Evolutionary conservation across 2,329 filamentous ascomycete species (phyloP).

Genomic region (Trichoderma guizhouense): DNA sequence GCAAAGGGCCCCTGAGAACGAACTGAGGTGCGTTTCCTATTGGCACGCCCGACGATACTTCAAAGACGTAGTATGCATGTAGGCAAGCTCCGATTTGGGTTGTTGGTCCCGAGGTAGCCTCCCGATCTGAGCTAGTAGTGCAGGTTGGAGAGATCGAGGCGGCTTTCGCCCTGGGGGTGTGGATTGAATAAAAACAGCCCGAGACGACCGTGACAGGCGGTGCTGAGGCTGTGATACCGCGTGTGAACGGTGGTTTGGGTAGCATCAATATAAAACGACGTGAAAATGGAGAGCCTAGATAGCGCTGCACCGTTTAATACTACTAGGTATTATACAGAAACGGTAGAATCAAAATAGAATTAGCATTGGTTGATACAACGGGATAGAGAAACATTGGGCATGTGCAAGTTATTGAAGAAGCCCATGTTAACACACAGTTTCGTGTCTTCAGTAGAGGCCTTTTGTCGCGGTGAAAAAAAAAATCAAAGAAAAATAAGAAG

Average conservation of each 20-base stretch:
- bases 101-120: neutral
- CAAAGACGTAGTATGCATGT: neutral
- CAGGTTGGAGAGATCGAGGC: slow-evolving; percentile 29
- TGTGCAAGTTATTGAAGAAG: neutral
- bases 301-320: neutral
- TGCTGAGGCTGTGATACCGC: neutral
- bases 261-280: neutral
- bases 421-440: neutral
- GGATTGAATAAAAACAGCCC: neutral
- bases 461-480: neutral
- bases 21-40: neutral
- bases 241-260: neutral
- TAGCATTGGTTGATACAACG: neutral
- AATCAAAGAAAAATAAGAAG: neutral
- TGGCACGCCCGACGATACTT: neutral
- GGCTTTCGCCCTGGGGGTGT: neutral
- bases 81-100: neutral
- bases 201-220: neutral
- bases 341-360: neutral
- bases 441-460: neutral
- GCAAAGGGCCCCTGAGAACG: neutral
- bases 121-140: slow-evolving; percentile 31
- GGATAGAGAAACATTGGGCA: neutral
- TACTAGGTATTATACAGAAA: neutral
- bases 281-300: neutral